phyloP scores from a whole-genome alignment of 2,329 filamentous ascomycete species.

The Gaeumannomyces sp. region DNA sequence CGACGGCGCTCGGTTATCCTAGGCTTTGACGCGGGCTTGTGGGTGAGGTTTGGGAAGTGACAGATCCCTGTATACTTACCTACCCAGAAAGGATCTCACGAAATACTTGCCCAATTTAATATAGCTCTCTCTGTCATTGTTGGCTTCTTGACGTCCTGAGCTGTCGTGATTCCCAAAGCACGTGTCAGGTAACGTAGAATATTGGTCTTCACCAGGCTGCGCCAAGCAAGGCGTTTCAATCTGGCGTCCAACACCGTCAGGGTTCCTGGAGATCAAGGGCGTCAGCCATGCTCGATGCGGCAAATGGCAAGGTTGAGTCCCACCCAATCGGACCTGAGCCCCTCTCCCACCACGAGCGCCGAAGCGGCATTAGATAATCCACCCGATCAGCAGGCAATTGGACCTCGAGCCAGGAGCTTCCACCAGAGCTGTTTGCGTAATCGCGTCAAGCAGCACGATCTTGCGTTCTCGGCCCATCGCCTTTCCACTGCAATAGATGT shows the following conservation, averaged over 20 bases:
- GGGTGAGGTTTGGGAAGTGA: background rate
- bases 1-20: slow-evolving; percentile 7
- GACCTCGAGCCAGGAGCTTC: no score
- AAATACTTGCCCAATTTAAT: background rate
- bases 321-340: background rate
- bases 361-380: background rate
- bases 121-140: background rate
- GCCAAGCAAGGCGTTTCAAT: background rate
- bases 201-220: no score
- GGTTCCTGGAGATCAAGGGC: background rate
- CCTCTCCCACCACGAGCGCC: background rate
- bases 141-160: background rate
- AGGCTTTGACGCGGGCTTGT: background rate
- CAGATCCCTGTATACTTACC: background rate
- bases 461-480: no score
- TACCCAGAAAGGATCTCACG: background rate
- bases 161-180: background rate
- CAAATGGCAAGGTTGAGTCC: no score
- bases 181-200: background rate
- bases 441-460: no score
- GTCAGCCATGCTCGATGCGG: background rate
- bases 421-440: no score
- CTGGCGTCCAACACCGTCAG: background rate
- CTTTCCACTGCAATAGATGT: no score
- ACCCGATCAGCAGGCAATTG: no score